Conservation (phyloP, 768 basidiomycete genomes). For the Boletus speciosus region DNA sequence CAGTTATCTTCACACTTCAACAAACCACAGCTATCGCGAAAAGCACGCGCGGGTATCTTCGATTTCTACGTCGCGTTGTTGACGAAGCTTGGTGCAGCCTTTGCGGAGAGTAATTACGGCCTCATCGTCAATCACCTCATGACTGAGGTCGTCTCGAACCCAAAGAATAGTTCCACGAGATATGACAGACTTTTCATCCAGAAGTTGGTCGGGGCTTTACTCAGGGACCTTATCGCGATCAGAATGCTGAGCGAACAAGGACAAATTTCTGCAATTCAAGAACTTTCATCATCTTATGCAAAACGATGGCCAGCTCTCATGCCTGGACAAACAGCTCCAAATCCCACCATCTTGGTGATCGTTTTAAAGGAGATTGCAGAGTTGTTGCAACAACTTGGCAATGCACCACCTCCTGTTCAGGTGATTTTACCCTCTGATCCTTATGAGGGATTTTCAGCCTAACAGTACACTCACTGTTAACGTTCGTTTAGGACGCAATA, state of each 20-base stretch:
- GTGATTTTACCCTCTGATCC: constrained; percentile 32
- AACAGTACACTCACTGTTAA: background rate
- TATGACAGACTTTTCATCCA: constrained; percentile 75
- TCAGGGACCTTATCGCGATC: constrained; percentile 84
- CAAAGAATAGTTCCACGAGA: constrained; percentile 51
- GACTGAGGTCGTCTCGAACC: constrained; percentile 66
- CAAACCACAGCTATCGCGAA: constrained; percentile 62
- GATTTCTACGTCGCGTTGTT: constrained; percentile 84
- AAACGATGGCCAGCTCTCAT: constrained; percentile 93
- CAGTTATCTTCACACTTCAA: constrained; percentile 81
- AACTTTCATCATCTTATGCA: constrained; percentile 75
- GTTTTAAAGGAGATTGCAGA: constrained; percentile 82
- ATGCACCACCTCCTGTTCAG: constrained; percentile 87
- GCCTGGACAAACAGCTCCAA: constrained; percentile 75
- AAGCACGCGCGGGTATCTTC: constrained; percentile 79
- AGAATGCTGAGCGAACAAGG: constrained; percentile 91
- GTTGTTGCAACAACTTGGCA: constrained; percentile 84
- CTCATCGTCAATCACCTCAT: constrained; percentile 77
- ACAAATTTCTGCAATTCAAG: constrained; percentile 87
- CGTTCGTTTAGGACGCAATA: constrained; percentile 63
- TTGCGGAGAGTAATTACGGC: constrained; percentile 80
- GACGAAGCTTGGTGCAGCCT: constrained; percentile 66
- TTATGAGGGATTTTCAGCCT: background rate
- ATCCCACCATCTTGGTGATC: constrained; percentile 63
- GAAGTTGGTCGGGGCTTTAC: constrained; percentile 68